phyloP scores from a whole-genome alignment of 2,329 filamentous ascomycete species.

The Cytospora piceicola region DNA sequence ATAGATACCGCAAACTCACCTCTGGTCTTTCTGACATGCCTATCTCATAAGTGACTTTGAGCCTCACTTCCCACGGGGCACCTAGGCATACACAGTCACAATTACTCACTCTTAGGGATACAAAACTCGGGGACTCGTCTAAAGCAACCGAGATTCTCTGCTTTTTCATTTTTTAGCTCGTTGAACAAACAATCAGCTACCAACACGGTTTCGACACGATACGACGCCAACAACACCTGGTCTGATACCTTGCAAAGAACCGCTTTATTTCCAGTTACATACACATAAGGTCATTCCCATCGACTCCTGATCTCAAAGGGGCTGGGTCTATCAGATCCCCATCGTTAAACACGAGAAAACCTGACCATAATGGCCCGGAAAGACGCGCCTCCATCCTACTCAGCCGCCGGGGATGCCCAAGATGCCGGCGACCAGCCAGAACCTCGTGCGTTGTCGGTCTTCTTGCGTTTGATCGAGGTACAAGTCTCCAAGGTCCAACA shows the following conservation, averaged over 20 bases:
- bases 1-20: not conserved
- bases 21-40: not conserved
- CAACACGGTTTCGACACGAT: not conserved
- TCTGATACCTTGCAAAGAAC: not conserved
- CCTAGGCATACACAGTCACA: not conserved
- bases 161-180: not conserved
- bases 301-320: not conserved
- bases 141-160: not conserved
- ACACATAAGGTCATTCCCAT: not conserved
- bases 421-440: constrained; percentile 1
- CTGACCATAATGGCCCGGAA: not conserved
- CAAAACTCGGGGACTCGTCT: not conserved
- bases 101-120: not conserved
- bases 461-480: not conserved
- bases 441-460: not conserved
- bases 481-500: not conserved
- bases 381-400: not conserved
- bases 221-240: not conserved
- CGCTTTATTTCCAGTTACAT: not conserved
- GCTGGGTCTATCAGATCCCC: not conserved
- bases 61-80: not conserved
- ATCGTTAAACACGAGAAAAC: not conserved
- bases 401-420: not conserved
- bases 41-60: not conserved
- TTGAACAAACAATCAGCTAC: too few relatives aligned